Evolutionary conservation across 1,284 basidiomycete genomes (phyloP), one percentile per base, ranked within the genome.

Genomic region (Macrocybe sp.): DNA sequence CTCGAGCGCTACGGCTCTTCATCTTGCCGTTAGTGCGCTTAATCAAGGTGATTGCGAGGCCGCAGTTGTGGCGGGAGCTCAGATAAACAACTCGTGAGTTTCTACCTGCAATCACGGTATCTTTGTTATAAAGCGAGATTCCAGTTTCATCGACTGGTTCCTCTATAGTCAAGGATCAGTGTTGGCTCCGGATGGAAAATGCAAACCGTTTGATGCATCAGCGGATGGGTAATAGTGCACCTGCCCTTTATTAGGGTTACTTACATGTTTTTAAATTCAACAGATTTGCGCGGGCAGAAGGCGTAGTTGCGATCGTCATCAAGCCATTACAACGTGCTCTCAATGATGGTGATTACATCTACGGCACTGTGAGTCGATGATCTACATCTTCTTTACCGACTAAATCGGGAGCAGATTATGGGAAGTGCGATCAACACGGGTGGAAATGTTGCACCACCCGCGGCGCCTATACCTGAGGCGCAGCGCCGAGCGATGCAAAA

Each of bases 21-120:
- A 78, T 53, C 64, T 78, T n/a, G 75, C 75, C 1, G 64, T 75
- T 2, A 68, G 69, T 34, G 68, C 73, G 0, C 57, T 78, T 2
- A 60, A 58, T 28, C 58, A 59, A 33, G 75, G 74, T 3, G 75
- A 78, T 39, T 68, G 76, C 40, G 69, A 74, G 30, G 66, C 72
- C n/a, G 76, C 75, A 2, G 60, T 79, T 3, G 68, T 79, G 22
- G 73, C 65, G 8, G 73, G 70, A 31, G 66, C 63, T 48, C 73
- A 74, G 49, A 51, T 70, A 12, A 72, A 74, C 49, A 62, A 63
- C 39, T 58, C 69, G 71, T 69, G 47, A 49, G 57, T 47, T 22
- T 22, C 22, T 22, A 22, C 22, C 22, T 22, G 22, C 31, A 31
- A 36, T 16, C 12, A 37, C 38, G 36, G 35, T 29, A 40, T 43